A percentile compares a stretch with the other conserved stretches of the same genome.
phyloP scores from a whole-genome alignment of 1,284 basidiomycete species.

The Mycena sp. region DNA sequence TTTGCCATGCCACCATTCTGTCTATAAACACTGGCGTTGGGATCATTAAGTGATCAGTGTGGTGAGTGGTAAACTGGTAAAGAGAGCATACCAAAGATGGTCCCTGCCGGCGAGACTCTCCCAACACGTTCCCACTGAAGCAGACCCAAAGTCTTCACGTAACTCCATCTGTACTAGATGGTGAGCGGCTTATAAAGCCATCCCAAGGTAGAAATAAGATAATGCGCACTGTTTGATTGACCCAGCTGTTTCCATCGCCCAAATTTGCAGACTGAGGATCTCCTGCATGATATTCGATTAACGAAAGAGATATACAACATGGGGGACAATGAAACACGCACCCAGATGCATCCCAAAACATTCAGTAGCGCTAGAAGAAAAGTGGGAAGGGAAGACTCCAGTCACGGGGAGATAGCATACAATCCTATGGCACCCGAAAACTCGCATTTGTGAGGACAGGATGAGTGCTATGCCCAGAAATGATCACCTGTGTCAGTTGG shows the following conservation, averaged over 20 bases:
- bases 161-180: slow-evolving; percentile 47
- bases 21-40: slow-evolving; percentile 48
- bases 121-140: slow-evolving; percentile 57
- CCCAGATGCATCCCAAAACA: slow-evolving; percentile 72
- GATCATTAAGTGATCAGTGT: neutral
- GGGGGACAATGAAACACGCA: neutral
- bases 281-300: neutral
- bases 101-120: slow-evolving; percentile 66
- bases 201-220: neutral
- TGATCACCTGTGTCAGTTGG: slow-evolving; percentile 55
- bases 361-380: slow-evolving; percentile 61
- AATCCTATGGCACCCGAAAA: slow-evolving; percentile 69
- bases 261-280: slow-evolving; percentile 66
- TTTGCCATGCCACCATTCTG: slow-evolving; percentile 58
- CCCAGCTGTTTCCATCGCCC: slow-evolving; percentile 67
- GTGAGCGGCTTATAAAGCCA: neutral
- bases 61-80: too few relatives aligned
- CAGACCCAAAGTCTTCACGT: slow-evolving; percentile 56
- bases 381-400: neutral
- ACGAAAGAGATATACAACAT: neutral
- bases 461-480: slow-evolving; percentile 65
- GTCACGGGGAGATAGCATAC: slow-evolving; percentile 45
- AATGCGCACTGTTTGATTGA: slow-evolving; percentile 50
- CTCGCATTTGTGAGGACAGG: slow-evolving; percentile 64
- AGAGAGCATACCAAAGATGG: slow-evolving; percentile 56